phyloP scores from a whole-genome alignment of 768 basidiomycete species.

The Mrakia gelida region DNA sequence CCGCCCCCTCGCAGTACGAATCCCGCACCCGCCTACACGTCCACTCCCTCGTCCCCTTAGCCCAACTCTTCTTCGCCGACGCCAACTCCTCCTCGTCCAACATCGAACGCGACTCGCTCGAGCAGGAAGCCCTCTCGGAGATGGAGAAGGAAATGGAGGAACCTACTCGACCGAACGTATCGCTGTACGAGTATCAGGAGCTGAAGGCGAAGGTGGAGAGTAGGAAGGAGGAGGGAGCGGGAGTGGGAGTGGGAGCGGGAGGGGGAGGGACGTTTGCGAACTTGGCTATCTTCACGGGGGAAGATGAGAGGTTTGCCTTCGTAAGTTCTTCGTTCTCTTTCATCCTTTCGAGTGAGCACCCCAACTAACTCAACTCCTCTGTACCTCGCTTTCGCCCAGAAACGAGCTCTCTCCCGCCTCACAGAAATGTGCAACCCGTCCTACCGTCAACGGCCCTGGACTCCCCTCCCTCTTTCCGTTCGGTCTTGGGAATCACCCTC shows the following conservation, averaged over 20 bases:
- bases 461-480: constrained; percentile 1
- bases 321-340: too few species aligned
- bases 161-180: constrained; percentile 31
- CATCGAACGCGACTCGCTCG: constrained; percentile 19
- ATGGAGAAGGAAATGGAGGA: constrained; percentile 30
- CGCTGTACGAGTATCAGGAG: constrained; percentile 13
- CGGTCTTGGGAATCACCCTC: constrained; percentile 27
- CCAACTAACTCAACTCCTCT: not conserved
- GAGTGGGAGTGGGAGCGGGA: not conserved
- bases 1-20: constrained; percentile 25
- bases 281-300: constrained; percentile 29
- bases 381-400: not conserved
- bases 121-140: constrained; percentile 28
- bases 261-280: constrained; percentile 19
- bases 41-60: constrained; percentile 19
- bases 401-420: constrained; percentile 30
- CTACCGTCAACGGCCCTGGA: not conserved
- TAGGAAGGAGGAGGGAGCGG: not conserved
- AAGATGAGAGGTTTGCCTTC: constrained; percentile 29
- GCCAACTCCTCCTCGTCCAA: not conserved
- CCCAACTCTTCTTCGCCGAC: constrained; percentile 29
- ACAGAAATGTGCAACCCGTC: constrained; percentile 21
- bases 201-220: not conserved
- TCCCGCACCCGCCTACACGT: constrained; percentile 21
- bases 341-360: too few species aligned